Evolutionary conservation across 768 basidiomycete species (phyloP), one percentile per base, ranked within the genome.

Genomic region (Pleurotus cornucopiae): DNA sequence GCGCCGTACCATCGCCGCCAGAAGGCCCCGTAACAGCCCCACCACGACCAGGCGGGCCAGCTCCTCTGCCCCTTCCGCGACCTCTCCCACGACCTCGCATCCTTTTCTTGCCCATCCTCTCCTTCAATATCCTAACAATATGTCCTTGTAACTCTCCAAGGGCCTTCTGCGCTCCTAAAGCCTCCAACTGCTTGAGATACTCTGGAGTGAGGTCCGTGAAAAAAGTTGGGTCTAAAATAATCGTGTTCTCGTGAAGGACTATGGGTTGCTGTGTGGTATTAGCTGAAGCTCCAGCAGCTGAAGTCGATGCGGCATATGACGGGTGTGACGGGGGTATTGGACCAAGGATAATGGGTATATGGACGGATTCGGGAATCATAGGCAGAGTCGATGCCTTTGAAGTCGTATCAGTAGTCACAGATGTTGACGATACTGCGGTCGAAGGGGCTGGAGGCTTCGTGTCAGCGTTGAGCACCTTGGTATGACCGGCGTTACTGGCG

Each of bases 101-200:
- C 64, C 74, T 66, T 55, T 71, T 73, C 63, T 77, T 77, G 49
- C 79, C 77, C 61, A 78, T 66, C 60, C 76, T 81, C 67, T 93
- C 89, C 71, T 94, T 95, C 65, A 94, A 71, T 58, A 86, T 89
- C 54, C 88, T 81, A 43, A 93, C 89, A 67, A 95, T 91, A 63
- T 94, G 89, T 2, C 81, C 84, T 59, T 93, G 92, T 55, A 96
- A 73, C 18, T 92, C 85, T 61, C 83, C 81, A 51, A 96, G 71
- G 5, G 94, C 92, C 61, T 88, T 85, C 66, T 87, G 82, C 0
- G 91, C 89, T 2, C 91, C 91, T 68, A 94, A 82, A 52, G 80
- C 79, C 69, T 94, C 89, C 23, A 95, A 72, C 45, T 88, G 86
- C 56, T 78, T 80, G 44, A 96, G 72, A 68, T 88, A 88, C 58